Base-by-base conservation (phyloP, 352 stramenopile genomes). In the Plasmopara halstedii region DNA sequence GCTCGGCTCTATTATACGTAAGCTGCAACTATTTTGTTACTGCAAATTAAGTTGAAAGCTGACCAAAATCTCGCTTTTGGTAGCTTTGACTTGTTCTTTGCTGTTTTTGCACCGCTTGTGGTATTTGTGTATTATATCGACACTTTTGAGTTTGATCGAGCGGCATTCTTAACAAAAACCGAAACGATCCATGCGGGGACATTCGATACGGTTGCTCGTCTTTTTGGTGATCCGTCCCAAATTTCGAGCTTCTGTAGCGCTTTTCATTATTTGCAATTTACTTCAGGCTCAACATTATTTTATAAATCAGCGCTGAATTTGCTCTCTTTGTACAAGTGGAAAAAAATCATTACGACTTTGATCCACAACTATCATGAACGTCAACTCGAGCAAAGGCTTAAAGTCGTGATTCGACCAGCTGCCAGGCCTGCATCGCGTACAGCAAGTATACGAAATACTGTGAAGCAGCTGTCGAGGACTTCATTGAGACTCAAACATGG, bases 51-150 rank as follows among this genome's bases (percentile, higher is more conserved):
- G 3, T 11, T 29, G 6, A 4, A 10, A 29, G 11, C 25, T 29
- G 3, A 29, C 11, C 1, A 10, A 25, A 14, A 1, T 39, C 22
- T 23, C 14, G n/a, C n/a, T n/a, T n/a, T n/a, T n/a, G n/a, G n/a
- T n/a, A n/a, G n/a, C 1, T 70, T 68, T 32, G 65, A 77, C 23
- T 36, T 81, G 4, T 77, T 77, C 54, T 81, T 81, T 27, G 69
- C 64, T 1, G 69, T 67, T 10, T 81, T 75, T 18, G 56, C 69
- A 14, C 55, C 63, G 8, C 25, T 75, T 6, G 47, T 69, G 2
- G 65, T 77, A 11, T 35, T 80, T 6, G 39, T 62, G 0, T 77
- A 73, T 40, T 62, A 53, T 6, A 45, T 64, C 10, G 14, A 49
- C 15, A 53, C 61, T 2, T 81, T 81, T 27, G 15, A 66, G 3